These are phyloP conservation scores for Tricholoma bakamatsutake DNA, from an alignment of 768 basidiomycete species.

Conservation along the genomic window DNA sequence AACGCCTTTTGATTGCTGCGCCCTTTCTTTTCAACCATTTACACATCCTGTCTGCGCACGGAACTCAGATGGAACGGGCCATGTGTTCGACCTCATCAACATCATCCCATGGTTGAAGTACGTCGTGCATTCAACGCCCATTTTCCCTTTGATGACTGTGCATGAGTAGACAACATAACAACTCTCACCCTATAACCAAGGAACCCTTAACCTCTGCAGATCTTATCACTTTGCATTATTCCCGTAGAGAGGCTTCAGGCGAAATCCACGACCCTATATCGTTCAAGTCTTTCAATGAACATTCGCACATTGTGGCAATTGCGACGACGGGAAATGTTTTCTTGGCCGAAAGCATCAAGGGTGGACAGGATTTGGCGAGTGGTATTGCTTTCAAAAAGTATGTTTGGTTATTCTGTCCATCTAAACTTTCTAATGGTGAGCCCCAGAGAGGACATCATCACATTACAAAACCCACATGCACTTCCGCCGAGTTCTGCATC, in stretches of 20 bases:
- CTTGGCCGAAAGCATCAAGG: conserved; percentile 84
- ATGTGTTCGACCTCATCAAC: conserved; percentile 85
- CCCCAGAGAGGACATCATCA: conserved; percentile 80
- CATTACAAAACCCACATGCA: conserved; percentile 88
- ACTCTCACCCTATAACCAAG: conserved; percentile 73
- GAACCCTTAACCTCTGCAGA: conserved; percentile 64
- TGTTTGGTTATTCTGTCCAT: conserved; percentile 1
- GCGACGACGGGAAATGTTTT: conserved; percentile 91
- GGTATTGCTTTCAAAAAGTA: conserved; percentile 86
- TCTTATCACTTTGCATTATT: conserved; percentile 76
- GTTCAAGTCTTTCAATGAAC: conserved; percentile 95
- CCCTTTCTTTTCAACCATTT: conserved; percentile 88
- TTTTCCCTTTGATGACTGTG: conserved; percentile 3
- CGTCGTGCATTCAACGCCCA: conserved; percentile 27
- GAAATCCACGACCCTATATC: conserved; percentile 95
- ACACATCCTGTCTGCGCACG: conserved; percentile 82
- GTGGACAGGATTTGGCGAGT: conserved; percentile 77
- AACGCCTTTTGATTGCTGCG: conserved; percentile 89
- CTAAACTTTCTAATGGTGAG: neutral
- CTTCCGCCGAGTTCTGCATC: conserved; percentile 51
- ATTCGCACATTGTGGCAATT: conserved; percentile 91
- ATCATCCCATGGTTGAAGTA: conserved; percentile 95
- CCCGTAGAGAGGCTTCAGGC: conserved; percentile 74
- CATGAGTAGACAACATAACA: conserved; percentile 65
- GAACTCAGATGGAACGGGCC: conserved; percentile 73